Evolutionary conservation across 2,329 filamentous ascomycete genomes (phyloP).

Genomic region (Trichoderma sp.): DNA sequence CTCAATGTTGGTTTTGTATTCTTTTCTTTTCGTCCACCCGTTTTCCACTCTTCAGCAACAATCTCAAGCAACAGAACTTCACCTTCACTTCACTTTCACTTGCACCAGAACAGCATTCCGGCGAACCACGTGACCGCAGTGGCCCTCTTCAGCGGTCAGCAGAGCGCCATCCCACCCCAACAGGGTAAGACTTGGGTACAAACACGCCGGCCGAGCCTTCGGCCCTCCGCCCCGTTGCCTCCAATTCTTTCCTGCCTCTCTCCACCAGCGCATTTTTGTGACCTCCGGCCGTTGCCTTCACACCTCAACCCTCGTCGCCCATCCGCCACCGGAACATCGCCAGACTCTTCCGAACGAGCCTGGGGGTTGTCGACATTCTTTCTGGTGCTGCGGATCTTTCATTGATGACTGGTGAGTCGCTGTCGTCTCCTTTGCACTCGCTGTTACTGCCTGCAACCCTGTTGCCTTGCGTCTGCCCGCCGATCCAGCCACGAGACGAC

Average conservation of each 20-base stretch:
- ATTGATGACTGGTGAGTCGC: slow-evolving; percentile 56
- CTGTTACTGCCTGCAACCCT: slow-evolving; percentile 37
- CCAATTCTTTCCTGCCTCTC: slow-evolving; percentile 45
- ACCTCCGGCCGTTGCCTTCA: slow-evolving; percentile 39
- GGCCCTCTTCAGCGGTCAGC: slow-evolving; percentile 22
- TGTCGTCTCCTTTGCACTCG: slow-evolving; percentile 32
- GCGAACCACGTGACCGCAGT: slow-evolving; percentile 20
- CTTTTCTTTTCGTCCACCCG: neutral
- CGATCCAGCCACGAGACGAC: slow-evolving; percentile 41
- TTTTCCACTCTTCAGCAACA: no score
- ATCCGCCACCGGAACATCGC: slow-evolving; percentile 30
- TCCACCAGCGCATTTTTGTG: slow-evolving; percentile 41
- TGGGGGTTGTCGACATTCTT: slow-evolving; percentile 32
- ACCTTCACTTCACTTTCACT: no score
- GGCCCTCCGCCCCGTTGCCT: slow-evolving; percentile 35
- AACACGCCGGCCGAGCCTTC: slow-evolving; percentile 35
- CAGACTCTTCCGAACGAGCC: slow-evolving; percentile 32
- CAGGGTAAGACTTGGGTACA: slow-evolving; percentile 31
- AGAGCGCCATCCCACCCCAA: slow-evolving; percentile 19
- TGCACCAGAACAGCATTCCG: neutral
- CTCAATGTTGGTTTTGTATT: neutral
- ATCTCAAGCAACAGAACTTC: no score
- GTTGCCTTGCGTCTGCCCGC: slow-evolving; percentile 40
- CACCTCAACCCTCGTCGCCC: slow-evolving; percentile 38
- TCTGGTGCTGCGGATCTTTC: slow-evolving; percentile 43